A percentile compares a stretch with the other conserved stretches of the same genome.
phyloP scores from a whole-genome alignment of 495 filamentous ascomycete species.

The Usnea hakonensis region DNA sequence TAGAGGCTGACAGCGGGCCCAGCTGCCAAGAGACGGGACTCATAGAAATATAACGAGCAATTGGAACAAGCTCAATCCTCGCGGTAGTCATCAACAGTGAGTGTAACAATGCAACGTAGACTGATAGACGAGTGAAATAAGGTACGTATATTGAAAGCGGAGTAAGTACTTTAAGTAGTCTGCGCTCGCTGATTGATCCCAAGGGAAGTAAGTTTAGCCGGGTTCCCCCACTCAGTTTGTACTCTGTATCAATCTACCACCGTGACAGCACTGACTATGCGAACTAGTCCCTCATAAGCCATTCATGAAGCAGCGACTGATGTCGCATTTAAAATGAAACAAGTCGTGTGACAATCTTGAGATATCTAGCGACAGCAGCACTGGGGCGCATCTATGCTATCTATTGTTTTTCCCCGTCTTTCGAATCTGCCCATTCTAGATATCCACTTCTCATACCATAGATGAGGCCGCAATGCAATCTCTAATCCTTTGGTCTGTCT shows the following conservation, averaged over 20 bases:
- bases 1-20: neutral
- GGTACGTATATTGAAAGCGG: too few relatives aligned
- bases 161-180: too few relatives aligned
- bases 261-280: neutral
- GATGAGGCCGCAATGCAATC: neutral
- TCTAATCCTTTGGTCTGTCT: neutral
- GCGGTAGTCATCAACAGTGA: neutral
- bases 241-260: neutral
- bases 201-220: too few relatives aligned
- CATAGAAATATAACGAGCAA: too few relatives aligned
- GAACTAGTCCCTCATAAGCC: neutral
- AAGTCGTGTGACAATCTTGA: neutral
- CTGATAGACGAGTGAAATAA: too few relatives aligned
- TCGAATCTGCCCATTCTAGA: neutral
- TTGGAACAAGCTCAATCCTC: too few relatives aligned
- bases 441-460: neutral
- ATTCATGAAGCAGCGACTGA: neutral
- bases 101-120: neutral
- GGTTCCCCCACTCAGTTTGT: too few relatives aligned
- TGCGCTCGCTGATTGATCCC: too few relatives aligned
- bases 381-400: neutral
- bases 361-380: neutral
- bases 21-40: too few relatives aligned
- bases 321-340: neutral
- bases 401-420: neutral